Percentiles rank a stretch among this genome's conserved stretches.
phyloP scores from a whole-genome alignment of 352 stramenopile genomes.

The Phytophthora multivora region DNA sequence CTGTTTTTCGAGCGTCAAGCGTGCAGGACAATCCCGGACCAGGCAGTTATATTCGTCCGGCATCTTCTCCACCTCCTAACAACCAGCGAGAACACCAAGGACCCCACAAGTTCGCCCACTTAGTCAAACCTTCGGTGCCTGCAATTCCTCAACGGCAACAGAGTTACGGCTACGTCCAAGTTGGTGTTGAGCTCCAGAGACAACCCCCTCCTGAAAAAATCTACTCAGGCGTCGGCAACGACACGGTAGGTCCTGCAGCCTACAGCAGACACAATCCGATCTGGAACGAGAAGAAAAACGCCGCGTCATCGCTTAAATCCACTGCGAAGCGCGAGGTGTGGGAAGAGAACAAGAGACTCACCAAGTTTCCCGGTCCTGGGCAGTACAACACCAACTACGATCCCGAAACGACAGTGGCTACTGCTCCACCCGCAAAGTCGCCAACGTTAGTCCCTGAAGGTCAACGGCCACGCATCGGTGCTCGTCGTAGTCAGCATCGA shows the following conservation, averaged over 20 bases:
- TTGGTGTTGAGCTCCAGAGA: constrained; percentile 46
- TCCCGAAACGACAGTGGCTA: constrained; percentile 4
- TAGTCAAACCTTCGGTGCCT: constrained; percentile 62
- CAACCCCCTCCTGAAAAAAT: constrained; percentile 52
- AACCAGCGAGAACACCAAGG: constrained; percentile 36
- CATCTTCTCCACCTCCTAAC: constrained; percentile 27
- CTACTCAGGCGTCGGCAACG: constrained; percentile 72
- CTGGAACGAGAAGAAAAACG: constrained; percentile 75
- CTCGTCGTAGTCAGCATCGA: constrained; percentile 27
- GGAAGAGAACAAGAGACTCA: constrained; percentile 59
- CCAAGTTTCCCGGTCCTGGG: constrained; percentile 59
- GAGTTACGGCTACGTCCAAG: constrained; percentile 72
- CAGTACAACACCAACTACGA: constrained; percentile 47
- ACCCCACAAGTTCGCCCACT: constrained; percentile 41
- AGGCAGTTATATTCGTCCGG: constrained; percentile 46
- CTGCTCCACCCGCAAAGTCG: constrained; percentile 5
- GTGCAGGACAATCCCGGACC: constrained; percentile 80
- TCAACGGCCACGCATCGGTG: constrained; percentile 29
- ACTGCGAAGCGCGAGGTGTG: constrained; percentile 80
- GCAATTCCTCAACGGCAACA: constrained; percentile 77
- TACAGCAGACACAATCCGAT: constrained; percentile 62
- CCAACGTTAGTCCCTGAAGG: constrained; percentile 8
- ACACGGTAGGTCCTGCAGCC: constrained; percentile 73
- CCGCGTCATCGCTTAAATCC: constrained; percentile 63
- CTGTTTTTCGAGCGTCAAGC: constrained; percentile 64